A percentile compares a stretch with the other conserved stretches of the same genome.
These are phyloP conservation scores for Tephrocybe sp. DNA, from an alignment of 768 basidiomycete species.

Conservation along the genomic window DNA sequence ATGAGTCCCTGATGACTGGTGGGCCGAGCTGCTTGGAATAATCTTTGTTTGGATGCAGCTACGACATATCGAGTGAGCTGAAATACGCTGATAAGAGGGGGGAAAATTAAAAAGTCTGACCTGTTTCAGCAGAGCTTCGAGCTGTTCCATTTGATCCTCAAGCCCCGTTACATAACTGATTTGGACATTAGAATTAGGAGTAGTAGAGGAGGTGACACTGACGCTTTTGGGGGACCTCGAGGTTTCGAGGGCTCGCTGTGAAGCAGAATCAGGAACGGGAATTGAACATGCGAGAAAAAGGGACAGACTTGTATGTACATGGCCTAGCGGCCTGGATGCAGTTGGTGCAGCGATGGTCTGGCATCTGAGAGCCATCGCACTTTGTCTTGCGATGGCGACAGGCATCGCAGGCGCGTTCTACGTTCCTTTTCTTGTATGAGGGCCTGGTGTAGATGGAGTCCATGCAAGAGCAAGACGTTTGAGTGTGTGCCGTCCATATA, in stretches of 20 bases:
- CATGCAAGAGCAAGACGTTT: slow-evolving; percentile 13
- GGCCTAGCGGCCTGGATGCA: slow-evolving; percentile 47
- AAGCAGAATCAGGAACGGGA: not conserved
- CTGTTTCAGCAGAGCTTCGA: slow-evolving; percentile 52
- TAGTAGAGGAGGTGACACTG: slow-evolving; percentile 23
- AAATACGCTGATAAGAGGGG: not conserved
- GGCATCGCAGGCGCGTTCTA: slow-evolving; percentile 57
- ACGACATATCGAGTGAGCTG: not conserved
- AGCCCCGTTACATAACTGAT: slow-evolving; percentile 54
- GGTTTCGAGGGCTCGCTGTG: slow-evolving; percentile 61
- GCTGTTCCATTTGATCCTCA: slow-evolving; percentile 55
- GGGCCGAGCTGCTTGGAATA: slow-evolving; percentile 64
- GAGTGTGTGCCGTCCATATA: slow-evolving; percentile 7
- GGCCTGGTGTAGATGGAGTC: slow-evolving; percentile 6
- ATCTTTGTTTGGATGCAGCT: slow-evolving; percentile 64
- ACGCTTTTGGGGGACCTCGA: slow-evolving; percentile 69
- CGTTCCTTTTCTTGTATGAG: slow-evolving; percentile 39
- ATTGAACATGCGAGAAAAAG: not conserved
- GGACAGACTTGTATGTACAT: slow-evolving; percentile 60
- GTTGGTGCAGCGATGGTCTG: slow-evolving; percentile 53
- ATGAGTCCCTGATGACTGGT: slow-evolving; percentile 59
- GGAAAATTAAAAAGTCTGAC: slow-evolving; percentile 28
- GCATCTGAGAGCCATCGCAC: slow-evolving; percentile 57
- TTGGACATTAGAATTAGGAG: not conserved
- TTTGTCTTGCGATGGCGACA: slow-evolving; percentile 58